A percentile compares a stretch with the other conserved stretches of the same genome.
Evolutionary conservation across 73 alveolate genomes (phyloP).

Genomic region (Paramecium sonneborni): DNA sequence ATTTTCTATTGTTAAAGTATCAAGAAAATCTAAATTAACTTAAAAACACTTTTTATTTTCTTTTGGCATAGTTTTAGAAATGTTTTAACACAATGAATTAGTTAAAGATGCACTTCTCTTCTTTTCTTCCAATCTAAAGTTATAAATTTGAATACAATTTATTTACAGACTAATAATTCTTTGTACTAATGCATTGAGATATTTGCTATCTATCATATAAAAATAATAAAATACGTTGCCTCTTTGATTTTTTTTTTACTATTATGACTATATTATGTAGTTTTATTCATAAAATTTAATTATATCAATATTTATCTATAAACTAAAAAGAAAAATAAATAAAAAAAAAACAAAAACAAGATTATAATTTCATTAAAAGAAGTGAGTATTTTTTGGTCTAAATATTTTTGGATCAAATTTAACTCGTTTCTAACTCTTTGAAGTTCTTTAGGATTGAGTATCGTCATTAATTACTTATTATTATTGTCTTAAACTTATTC

Average conservation of each 20-base stretch:
- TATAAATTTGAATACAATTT: background rate
- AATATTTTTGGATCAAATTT: constrained; percentile 48
- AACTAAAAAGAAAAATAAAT: background rate
- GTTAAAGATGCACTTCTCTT: background rate
- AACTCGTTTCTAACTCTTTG: constrained; percentile 8
- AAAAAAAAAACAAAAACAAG: background rate
- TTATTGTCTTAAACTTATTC: background rate
- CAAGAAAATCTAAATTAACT: constrained; percentile 3
- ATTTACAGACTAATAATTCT: background rate
- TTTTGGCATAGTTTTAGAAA: background rate
- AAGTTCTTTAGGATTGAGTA: background rate
- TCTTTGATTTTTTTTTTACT: background rate
- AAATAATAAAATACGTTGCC: background rate
- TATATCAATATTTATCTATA: background rate
- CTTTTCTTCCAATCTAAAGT: background rate
- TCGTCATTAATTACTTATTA: constrained; percentile 37
- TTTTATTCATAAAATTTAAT: background rate
- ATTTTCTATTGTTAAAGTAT: background rate
- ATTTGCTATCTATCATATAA: background rate
- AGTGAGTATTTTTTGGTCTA: constrained; percentile 45
- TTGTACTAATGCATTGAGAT: background rate
- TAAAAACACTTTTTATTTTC: background rate
- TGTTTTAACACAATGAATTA: background rate
- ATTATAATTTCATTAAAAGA: constrained; percentile 3
- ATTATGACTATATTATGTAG: background rate